These are phyloP conservation scores for Sporothrix protearum DNA, from an alignment of 2,329 filamentous ascomycete species.

Conservation along the genomic window DNA sequence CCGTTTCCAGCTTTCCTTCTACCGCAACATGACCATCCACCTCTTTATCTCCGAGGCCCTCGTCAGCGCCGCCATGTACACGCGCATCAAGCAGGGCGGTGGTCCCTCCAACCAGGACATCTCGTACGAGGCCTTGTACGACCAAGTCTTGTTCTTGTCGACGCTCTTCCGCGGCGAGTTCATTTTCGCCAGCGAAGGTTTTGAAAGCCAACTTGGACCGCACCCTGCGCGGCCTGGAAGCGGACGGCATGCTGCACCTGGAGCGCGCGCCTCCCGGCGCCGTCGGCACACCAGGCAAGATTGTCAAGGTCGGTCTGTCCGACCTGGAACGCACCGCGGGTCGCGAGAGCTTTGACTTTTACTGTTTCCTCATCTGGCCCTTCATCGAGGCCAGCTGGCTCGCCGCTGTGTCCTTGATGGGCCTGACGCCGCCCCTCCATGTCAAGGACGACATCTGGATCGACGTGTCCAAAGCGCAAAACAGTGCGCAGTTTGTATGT, in stretches of 20 bases:
- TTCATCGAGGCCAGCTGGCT: conserved; percentile 96
- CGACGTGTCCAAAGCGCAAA: conserved; percentile 71
- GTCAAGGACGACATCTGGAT: conserved; percentile 70
- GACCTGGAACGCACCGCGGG: conserved; percentile 72
- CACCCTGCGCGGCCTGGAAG: conserved; percentile 72
- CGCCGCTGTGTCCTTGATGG: conserved; percentile 81
- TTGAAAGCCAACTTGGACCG: conserved; percentile 75
- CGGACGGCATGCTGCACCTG: conserved; percentile 71
- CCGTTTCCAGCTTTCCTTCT: conserved; percentile 94
- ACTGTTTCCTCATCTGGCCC: conserved; percentile 97
- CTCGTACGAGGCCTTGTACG: conserved; percentile 65
- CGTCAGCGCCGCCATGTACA: conserved; percentile 88
- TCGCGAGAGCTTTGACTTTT: conserved; percentile 95
- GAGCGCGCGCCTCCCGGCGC: conserved; percentile 53
- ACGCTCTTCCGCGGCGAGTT: conserved; percentile 95
- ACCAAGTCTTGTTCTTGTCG: conserved; percentile 84
- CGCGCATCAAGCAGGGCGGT: conserved; percentile 84
- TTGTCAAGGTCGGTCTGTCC: conserved; percentile 69
- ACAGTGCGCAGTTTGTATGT: conserved; percentile 73
- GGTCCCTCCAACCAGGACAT: conserved; percentile 77
- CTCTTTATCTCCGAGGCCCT: conserved; percentile 92
- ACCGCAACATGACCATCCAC: conserved; percentile 99
- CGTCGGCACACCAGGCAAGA: conserved; percentile 41
- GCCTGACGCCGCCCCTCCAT: conserved; percentile 67
- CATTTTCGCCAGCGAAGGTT: conserved; percentile 86